Evolutionary conservation across 768 basidiomycete genomes (phyloP), one percentile per base, ranked within the genome.

Genomic region (Mycena haematopus): DNA sequence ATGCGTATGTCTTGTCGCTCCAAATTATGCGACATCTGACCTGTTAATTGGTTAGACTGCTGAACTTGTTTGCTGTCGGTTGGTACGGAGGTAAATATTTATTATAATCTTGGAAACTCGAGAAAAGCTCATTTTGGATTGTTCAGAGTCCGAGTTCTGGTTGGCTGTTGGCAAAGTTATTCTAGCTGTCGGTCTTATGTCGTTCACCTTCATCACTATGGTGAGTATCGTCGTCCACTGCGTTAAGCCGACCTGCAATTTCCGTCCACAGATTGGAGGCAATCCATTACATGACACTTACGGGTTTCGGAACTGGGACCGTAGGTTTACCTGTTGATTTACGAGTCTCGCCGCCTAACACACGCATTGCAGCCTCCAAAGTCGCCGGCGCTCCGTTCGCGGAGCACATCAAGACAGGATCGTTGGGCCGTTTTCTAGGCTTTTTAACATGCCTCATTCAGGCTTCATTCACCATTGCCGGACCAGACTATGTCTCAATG

Each of bases 361-460:
- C 17, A 22, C 6, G 19, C 14, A 36, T 60, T 47, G 1, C 54
- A 84, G 82, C 80, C 9, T 74, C 81, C 7, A 79, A 77, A 53
- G 78, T 83, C 2, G 58, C 73, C 22, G 82, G 82, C 4, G 73
- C 86, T 21, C 86, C 87, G 1, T 85, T 88, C 57, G 83, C 80
- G 13, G 84, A 86, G 70, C 82, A 86, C 72, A 77, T 81, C 52
- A 79, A 83, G 64, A 72, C 75, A 0, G 88, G 87, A n/a, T 71
- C 78, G 5, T 71, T 82, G 17, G 88, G 87, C 15, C 80, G 78
- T 22, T 89, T 90, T 74, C 75, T 88, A 21, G 88, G 86, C 9
- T 88, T 89, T 73, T 77, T 85, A 60, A 79, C 85, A 2, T 87
- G 86, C 62, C 71, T 90, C 52, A 86, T 83, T 40, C 84, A 86